Evolutionary conservation across 139 green algal species (phyloP), one percentile per base, ranked within the genome.

Genomic region (Limnomonas spitsbergensis): DNA sequence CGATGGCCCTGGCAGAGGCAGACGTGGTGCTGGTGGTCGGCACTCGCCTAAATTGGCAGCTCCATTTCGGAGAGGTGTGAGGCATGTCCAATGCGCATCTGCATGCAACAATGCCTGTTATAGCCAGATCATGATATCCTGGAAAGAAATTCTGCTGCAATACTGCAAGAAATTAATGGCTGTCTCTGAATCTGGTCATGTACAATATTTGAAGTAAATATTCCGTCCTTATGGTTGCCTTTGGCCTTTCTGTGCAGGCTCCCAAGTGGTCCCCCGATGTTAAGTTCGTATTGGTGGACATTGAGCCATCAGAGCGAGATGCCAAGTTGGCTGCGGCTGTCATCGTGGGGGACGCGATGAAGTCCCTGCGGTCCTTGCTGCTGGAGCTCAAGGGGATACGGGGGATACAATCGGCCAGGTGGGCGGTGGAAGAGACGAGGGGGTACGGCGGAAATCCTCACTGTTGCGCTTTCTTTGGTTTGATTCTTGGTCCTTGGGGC

Each of bases 11-110:
- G 40, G 56, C 37, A 9, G 75, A 84, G n/a, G 81, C 85, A 39
- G 92, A 96, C 78, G 89, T 95, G 29, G 91, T 78, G 4, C 20
- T 96, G 4, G 80, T 96, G 24, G 76, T 94, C 2, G 92, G 92
- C 2, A 86, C 89, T 4, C 79, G 88, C 26, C 78, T 96, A 26
- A 96, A 96, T 79, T 96, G 92, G 78, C 88, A 93, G 82, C 84
- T 95, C 76, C 90, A 94, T 80, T 95, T 94, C 85, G 91, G 89
- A 0, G 88, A 94, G 77, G 29, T 37, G 29, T 14, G 47, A 20
- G 20, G 47, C 20, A 61, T n/a, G n/a, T n/a, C n/a, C n/a, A n/a
- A n/a, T n/a, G n/a, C n/a, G n/a, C n/a, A n/a, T n/a, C n/a, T n/a
- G n/a, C n/a, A n/a, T n/a, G n/a, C n/a, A n/a, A n/a, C n/a, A n/a